Evolutionary conservation across 106 monocot species (phyloP), one percentile per base, ranked within the genome.

Genomic region (Allium sativum): DNA sequence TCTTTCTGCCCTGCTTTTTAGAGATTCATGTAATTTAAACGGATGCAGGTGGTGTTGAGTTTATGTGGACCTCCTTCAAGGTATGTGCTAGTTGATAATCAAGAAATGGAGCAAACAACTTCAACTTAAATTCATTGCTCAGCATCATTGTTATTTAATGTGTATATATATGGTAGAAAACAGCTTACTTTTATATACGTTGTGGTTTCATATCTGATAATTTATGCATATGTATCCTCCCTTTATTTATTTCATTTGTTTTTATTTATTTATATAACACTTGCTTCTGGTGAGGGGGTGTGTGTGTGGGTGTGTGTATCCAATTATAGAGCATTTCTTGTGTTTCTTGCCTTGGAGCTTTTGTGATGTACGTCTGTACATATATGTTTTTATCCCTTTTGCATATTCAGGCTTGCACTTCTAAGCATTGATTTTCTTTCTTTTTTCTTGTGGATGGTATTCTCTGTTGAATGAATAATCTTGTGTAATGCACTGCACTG

Each of bases 41-140:
- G 17, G 15, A 46, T 64, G 13, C 76, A 98, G 98, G 98, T 98
- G 41, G 52, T 98, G 13, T 68, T 98, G 56, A 98, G 98, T 74
- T 77, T 98, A 45, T 90, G 84, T 44, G 90, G 90, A 10, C 90
- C 90, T 56, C 85, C 82, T 61, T 75, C 85, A 40, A 79, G 64
- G n/a, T 64, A 16, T 52, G 71, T 71, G 15, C 45, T 53, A 9
- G 66, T 71, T 60, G 72, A 76, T 18, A 68, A 52, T 21, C 62
- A 40, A 58, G 67, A 44, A 40, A 31, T 8, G n/a, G 64, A 64
- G 12, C 15, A 45, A 48, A 10, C 9, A 52, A 18, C 50, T 45
- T 43, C 60, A 44, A 60, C 16, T 7, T 13, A 60, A 44, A 21
- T 21, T 16, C 42, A 5, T 61, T 61, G 13, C 9, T 42, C 21